Evolutionary conservation across 2,329 filamentous ascomycete species (phyloP), one percentile per base, ranked within the genome.

Genomic region (Penicillium frequentans): DNA sequence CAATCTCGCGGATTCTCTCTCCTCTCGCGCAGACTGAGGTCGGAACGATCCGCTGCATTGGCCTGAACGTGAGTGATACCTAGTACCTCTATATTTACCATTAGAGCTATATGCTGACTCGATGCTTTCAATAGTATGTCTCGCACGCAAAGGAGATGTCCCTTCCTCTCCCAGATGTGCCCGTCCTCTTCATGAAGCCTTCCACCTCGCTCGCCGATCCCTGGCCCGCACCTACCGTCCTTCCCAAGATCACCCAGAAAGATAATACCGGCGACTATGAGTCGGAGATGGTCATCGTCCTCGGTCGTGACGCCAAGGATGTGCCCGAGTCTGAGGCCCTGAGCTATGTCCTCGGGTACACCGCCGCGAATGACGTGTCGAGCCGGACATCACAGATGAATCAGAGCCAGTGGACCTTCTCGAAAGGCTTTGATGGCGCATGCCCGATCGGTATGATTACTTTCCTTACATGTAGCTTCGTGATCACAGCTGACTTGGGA

Each of bases 331-430:
- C 75, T 0, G 79, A 86, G 27, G 84, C 84, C 5, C 67, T 84
- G 50, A 78, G 82, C 60, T 86, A 87, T 64, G 78, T 89, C 5
- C 80, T 88, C 2, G 86, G 86, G 27, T 89, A 89, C 68, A 86
- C 84, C 0, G 80, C 81, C 23, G 80, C 81, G 64, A 89, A 88
- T 72, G 86, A 89, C 66, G 81, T 89, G 7, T 86, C 84, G 2
- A 83, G 81, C 58, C 81, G 85, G 4, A 80, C 82, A 50, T 77
- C 77, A 52, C 85, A 87, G 73, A 77, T 81, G 63, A 75, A 77
- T 23, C 79, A 82, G 67, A 76, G 74, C 49, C 83, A 86, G 67
- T 84, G 82, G 77, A 83, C 78, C 56, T 86, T 81, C 67, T 84
- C 82, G 24, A 86, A 86, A 71, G 82, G 83, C 1, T 84, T 86